A percentile compares a stretch with the other conserved stretches of the same genome.
Evolutionary conservation across 2,329 filamentous ascomycete species (phyloP).

Genomic region (Penicillium olsonii): DNA sequence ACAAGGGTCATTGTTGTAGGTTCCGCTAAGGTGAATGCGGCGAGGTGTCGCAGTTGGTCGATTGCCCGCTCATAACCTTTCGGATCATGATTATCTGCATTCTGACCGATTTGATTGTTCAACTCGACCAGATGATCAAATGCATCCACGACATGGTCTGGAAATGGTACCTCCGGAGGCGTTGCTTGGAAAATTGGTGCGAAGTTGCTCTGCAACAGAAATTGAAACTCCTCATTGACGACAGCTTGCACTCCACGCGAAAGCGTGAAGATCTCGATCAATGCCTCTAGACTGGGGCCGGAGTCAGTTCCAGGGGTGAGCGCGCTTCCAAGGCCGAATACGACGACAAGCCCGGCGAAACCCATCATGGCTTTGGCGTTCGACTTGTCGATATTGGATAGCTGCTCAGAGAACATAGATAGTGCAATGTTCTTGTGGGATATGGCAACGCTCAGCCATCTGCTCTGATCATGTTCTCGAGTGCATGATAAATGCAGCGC

Average conservation of each 20-base stretch:
- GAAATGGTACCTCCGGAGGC: not conserved
- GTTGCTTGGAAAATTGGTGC: slow-evolving; percentile 9
- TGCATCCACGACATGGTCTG: slow-evolving; percentile 1
- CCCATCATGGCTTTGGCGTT: slow-evolving; percentile 21
- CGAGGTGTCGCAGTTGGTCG: slow-evolving; percentile 9
- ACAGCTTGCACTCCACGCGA: slow-evolving; percentile 15
- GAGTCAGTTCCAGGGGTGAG: slow-evolving; percentile 4
- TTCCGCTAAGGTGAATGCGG: slow-evolving; percentile 12
- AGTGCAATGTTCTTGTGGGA: slow-evolving; percentile 20
- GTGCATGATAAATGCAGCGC: slow-evolving; percentile 23
- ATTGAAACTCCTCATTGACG: slow-evolving; percentile 1
- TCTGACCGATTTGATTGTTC: not conserved
- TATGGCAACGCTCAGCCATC: slow-evolving; percentile 22
- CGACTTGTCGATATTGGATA: slow-evolving; percentile 10
- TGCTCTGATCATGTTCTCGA: not conserved
- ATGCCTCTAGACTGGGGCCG: slow-evolving; percentile 10
- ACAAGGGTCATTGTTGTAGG: slow-evolving; percentile 22
- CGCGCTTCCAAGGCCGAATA: slow-evolving; percentile 24
- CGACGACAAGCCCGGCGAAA: slow-evolving; percentile 21
- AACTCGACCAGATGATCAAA: slow-evolving; percentile 9
- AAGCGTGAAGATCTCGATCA: slow-evolving; percentile 13
- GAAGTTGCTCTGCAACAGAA: slow-evolving; percentile 13
- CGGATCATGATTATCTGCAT: not conserved
- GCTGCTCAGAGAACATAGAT: slow-evolving; percentile 13
- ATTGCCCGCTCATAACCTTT: slow-evolving; percentile 10